Percentiles rank a stretch among this genome's conserved stretches.
Evolutionary conservation across 768 basidiomycete species (phyloP).

Genomic region (Strobilomyces echinocephalus): DNA sequence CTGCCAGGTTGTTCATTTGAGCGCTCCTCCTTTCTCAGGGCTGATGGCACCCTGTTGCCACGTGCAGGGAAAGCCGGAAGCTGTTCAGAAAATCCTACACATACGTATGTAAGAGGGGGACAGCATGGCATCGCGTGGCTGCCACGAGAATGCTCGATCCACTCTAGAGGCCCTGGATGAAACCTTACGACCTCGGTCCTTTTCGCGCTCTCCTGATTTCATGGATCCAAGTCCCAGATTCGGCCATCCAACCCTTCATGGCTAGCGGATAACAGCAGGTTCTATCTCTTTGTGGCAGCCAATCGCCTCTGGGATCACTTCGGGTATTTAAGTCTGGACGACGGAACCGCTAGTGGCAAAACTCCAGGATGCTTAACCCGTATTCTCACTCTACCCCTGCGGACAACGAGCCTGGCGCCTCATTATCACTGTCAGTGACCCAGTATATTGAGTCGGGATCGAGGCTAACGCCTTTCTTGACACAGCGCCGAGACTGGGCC

Average conservation of each 20-base stretch:
- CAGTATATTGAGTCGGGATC: neutral
- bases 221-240: slow-evolving; percentile 7
- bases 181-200: neutral
- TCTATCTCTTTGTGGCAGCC: slow-evolving; percentile 8
- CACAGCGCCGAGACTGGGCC: slow-evolving; percentile 1
- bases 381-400: neutral
- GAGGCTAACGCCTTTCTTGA: slow-evolving; percentile 6
- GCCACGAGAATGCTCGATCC: slow-evolving; percentile 6
- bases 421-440: slow-evolving; percentile 11
- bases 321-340: slow-evolving; percentile 8
- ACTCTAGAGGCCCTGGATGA: neutral
- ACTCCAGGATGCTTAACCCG: slow-evolving; percentile 5
- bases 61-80: neutral
- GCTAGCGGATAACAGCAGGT: neutral
- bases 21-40: neutral
- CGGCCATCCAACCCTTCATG: neutral
- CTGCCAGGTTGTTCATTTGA: neutral
- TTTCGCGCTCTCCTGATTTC: neutral
- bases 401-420: neutral
- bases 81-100: neutral
- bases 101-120: slow-evolving; percentile 4
- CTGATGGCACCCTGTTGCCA: neutral
- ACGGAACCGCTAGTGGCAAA: neutral
- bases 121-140: slow-evolving; percentile 8
- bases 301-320: slow-evolving; percentile 1